Conservation (phyloP, 495 filamentous ascomycete genomes). For the Neurospora sp. region DNA sequence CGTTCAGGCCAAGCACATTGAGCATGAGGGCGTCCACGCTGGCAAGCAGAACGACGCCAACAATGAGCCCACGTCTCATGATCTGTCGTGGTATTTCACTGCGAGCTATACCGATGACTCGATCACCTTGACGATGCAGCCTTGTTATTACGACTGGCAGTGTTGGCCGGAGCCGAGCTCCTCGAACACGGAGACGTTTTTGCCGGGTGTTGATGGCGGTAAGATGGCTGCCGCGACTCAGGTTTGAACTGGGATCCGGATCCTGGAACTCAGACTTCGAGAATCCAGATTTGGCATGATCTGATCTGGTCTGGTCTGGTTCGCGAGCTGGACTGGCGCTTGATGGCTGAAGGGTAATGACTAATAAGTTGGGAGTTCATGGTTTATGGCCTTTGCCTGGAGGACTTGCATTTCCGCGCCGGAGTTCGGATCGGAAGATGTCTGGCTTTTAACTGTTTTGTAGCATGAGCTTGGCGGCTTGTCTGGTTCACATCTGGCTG, state of each 20-base stretch:
- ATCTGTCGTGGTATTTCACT: background rate
- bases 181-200: background rate
- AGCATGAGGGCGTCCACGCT: background rate
- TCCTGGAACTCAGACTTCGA: background rate
- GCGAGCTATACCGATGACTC: background rate
- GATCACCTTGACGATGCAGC: background rate
- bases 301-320: background rate
- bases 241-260: background rate
- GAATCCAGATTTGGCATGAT: background rate
- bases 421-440: background rate
- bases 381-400: background rate
- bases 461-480: background rate
- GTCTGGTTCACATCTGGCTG: background rate
- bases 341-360: background rate
- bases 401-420: background rate
- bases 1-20: background rate
- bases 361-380: background rate
- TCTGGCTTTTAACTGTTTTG: background rate
- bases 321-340: background rate
- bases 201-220: background rate
- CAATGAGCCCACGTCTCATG: background rate
- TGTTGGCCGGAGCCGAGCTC: background rate
- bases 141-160: background rate
- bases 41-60: background rate
- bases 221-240: background rate